Percentiles rank a stretch among this genome's conserved stretches.
phyloP scores from a whole-genome alignment of 441 rosid genomes.

The Iberis amara region DNA sequence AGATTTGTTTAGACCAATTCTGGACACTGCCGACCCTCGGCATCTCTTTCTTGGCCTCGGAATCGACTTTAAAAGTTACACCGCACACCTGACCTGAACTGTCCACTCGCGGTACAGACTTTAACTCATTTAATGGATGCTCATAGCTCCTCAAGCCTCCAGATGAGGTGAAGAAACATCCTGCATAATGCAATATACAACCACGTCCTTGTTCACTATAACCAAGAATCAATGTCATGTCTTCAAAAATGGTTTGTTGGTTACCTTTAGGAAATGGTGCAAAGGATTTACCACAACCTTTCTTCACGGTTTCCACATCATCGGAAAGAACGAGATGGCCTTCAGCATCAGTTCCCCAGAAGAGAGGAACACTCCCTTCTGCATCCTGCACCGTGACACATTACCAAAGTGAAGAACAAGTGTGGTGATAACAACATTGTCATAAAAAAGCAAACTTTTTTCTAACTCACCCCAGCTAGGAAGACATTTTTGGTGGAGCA shows the following conservation, averaged over 20 bases:
- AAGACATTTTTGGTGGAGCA: slow-evolving; percentile 55
- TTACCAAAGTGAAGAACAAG: neutral
- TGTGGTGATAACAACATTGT: no score
- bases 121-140: slow-evolving; percentile 81
- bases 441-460: no score
- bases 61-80: slow-evolving; percentile 71
- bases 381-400: slow-evolving; percentile 46
- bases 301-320: slow-evolving; percentile 60
- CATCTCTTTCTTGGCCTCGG: slow-evolving; percentile 80
- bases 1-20: slow-evolving; percentile 77
- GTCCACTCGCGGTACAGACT: slow-evolving; percentile 92
- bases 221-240: neutral
- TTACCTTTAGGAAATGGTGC: slow-evolving; percentile 97
- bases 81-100: slow-evolving; percentile 85
- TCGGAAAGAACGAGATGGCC: slow-evolving; percentile 78
- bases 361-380: slow-evolving; percentile 85
- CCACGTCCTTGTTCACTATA: slow-evolving; percentile 6
- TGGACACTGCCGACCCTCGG: slow-evolving; percentile 88
- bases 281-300: slow-evolving; percentile 88
- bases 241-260: neutral
- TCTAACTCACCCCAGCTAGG: slow-evolving; percentile 58
- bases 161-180: slow-evolving; percentile 87
- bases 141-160: slow-evolving; percentile 94
- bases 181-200: slow-evolving; percentile 33
- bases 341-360: slow-evolving; percentile 89